Percentiles rank a stretch among this genome's conserved stretches.
Conservation (phyloP, 2,329 filamentous ascomycete genomes). For the Acephala macrosclerotiorum region DNA sequence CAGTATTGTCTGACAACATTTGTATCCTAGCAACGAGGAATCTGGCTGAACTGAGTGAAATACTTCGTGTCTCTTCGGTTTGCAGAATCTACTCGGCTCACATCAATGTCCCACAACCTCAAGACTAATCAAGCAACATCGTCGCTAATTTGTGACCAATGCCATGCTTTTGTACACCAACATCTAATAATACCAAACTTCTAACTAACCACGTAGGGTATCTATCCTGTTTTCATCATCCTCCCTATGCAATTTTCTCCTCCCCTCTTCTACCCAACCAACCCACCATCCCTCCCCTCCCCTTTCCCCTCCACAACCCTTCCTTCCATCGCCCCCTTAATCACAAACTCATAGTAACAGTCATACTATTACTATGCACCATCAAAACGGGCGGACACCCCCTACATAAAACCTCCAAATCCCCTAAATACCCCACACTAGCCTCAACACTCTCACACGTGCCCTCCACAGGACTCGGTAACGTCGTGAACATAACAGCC, state of each 20-base stretch:
- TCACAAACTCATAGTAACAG: conserved; percentile 78
- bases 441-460: conserved; percentile 75
- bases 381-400: conserved; percentile 78
- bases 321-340: not conserved
- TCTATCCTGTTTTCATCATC: not conserved
- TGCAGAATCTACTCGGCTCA: not conserved
- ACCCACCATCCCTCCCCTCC: not conserved
- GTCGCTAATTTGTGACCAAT: not conserved
- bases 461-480: conserved; percentile 81
- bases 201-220: conserved; percentile 1
- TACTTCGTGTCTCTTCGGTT: not conserved
- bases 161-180: not conserved
- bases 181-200: not conserved
- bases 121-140: not conserved
- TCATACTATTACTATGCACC: conserved; percentile 90
- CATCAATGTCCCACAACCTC: not conserved
- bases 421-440: conserved; percentile 77
- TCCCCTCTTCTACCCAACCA: too few relatives aligned
- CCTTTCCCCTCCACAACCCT: not conserved
- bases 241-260: conserved; percentile 3
- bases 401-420: conserved; percentile 80
- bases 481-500: conserved; percentile 82
- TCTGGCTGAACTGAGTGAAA: not conserved
- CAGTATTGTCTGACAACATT: not conserved
- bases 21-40: not conserved